A percentile compares a stretch with the other conserved stretches of the same genome.
These are phyloP conservation scores for Echeveria elegans DNA, from an alignment of 164 flowering plant species.

Conservation along the genomic window DNA sequence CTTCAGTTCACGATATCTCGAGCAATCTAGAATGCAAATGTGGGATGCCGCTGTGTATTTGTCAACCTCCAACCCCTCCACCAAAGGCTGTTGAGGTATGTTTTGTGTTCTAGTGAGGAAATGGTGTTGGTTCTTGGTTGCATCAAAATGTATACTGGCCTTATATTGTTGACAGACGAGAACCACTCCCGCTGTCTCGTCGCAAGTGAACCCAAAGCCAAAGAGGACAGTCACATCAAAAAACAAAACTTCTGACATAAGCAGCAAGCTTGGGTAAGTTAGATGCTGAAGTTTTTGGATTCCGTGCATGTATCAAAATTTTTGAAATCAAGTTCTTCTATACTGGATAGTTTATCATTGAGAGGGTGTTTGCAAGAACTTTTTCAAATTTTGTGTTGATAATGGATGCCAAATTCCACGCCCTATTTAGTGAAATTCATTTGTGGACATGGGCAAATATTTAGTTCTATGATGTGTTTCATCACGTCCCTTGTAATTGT, in stretches of 20 bases:
- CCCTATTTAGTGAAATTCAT: neutral
- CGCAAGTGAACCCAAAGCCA: conserved; percentile 37
- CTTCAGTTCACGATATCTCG: conserved; percentile 19
- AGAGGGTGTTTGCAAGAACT: neutral
- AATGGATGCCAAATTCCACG: neutral
- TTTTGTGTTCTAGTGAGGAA: conserved; percentile 3
- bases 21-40: conserved; percentile 67
- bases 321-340: neutral
- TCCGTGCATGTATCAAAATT: neutral
- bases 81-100: conserved; percentile 38
- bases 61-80: conserved; percentile 51
- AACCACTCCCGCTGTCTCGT: conserved; percentile 18
- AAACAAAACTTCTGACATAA: conserved; percentile 46
- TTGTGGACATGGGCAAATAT: neutral
- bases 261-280: conserved; percentile 52
- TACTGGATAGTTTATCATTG: neutral
- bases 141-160: conserved; percentile 9
- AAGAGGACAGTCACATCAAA: conserved; percentile 45
- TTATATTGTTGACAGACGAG: conserved; percentile 25
- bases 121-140: neutral
- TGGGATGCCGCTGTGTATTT: conserved; percentile 98
- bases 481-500: neutral
- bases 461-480: neutral
- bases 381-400: neutral
- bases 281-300: neutral